These are phyloP conservation scores for Alternaria solani DNA, from an alignment of 2,329 filamentous ascomycete genomes.

Conservation along the genomic window DNA sequence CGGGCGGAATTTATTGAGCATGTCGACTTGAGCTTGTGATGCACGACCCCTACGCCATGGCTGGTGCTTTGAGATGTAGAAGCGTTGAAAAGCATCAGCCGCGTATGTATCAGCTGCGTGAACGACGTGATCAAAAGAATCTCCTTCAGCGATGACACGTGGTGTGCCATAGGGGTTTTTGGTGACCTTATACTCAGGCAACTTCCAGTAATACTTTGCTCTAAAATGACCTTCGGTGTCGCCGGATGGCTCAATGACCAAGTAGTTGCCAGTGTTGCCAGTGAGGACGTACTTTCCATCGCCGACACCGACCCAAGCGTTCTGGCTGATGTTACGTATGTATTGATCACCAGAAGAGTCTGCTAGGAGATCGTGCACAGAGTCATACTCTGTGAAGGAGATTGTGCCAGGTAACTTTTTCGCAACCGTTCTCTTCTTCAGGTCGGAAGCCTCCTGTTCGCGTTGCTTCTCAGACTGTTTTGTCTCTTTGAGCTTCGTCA, in stretches of 20 bases:
- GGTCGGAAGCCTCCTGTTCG: constrained; percentile 72
- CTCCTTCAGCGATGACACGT: constrained; percentile 69
- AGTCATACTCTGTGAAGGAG: constrained; percentile 89
- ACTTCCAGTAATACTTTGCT: constrained; percentile 54
- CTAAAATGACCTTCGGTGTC: constrained; percentile 49
- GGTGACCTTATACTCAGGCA: constrained; percentile 45
- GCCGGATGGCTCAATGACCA: constrained; percentile 60
- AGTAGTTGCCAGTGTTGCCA: constrained; percentile 66
- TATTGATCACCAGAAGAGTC: constrained; percentile 81
- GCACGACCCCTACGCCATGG: constrained; percentile 75
- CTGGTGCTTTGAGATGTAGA: constrained; percentile 71
- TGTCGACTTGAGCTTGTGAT: constrained; percentile 67
- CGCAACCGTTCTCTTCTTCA: constrained; percentile 53
- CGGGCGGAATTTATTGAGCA: constrained; percentile 71
- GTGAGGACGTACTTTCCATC: constrained; percentile 74
- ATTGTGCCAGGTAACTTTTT: constrained; percentile 59
- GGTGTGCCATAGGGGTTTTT: constrained; percentile 72
- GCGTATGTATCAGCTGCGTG: constrained; percentile 87
- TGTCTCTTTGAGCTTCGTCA: constrained; percentile 64
- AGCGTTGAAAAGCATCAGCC: constrained; percentile 68
- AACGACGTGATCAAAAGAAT: constrained; percentile 77
- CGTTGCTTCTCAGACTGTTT: constrained; percentile 56
- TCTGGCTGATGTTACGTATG: constrained; percentile 76
- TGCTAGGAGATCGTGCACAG: constrained; percentile 86
- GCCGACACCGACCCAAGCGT: constrained; percentile 85